Evolutionary conservation across 2,329 filamentous ascomycete species (phyloP).

Genomic region (Trichoderma polysporum): DNA sequence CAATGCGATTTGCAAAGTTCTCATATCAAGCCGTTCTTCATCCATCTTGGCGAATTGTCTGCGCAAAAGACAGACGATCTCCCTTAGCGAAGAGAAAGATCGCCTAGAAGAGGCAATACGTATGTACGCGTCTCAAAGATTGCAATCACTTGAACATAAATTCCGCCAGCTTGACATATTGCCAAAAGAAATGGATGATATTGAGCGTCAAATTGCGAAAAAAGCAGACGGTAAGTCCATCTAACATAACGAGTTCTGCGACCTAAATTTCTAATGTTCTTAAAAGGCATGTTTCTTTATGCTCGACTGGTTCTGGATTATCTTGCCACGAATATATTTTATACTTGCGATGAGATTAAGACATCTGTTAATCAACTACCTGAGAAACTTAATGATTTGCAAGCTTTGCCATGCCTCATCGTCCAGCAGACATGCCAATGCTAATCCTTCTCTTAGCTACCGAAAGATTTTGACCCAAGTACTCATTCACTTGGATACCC

Average conservation of each 20-base stretch:
- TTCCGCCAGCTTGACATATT: neutral
- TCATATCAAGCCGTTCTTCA: neutral
- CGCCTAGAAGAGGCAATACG: neutral
- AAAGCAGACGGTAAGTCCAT: neutral
- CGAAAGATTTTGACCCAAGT: neutral
- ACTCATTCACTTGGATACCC: neutral
- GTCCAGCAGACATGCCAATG: neutral
- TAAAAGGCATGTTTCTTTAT: neutral
- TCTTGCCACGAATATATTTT: neutral
- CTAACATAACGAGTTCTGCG: too few species aligned
- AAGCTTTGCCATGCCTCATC: neutral
- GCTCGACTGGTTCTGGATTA: neutral
- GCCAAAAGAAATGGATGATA: neutral
- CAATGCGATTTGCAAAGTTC: neutral
- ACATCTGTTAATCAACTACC: neutral
- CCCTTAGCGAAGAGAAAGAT: neutral
- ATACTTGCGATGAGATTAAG: neutral
- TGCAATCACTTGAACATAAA: neutral
- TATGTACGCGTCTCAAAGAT: neutral
- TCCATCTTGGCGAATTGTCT: neutral
- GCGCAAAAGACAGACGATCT: neutral
- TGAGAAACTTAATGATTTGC: neutral
- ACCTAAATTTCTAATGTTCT: neutral
- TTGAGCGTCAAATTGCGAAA: neutral
- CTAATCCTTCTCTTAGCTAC: neutral